These are phyloP conservation scores for Brettanomyces bruxellensis DNA, from an alignment of 805 yeast genomes.

Conservation along the genomic window DNA sequence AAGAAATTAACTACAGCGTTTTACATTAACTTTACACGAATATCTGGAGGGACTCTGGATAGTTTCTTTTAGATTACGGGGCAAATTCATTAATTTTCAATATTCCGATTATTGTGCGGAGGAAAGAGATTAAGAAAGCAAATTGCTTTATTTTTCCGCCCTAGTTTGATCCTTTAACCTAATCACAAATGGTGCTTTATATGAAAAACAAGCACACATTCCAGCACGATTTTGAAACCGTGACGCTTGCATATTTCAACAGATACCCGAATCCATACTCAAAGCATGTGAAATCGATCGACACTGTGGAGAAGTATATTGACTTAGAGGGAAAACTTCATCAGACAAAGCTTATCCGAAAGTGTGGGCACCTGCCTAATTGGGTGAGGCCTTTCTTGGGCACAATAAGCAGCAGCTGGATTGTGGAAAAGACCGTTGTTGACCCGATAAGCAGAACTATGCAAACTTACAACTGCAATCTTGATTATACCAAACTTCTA, in stretches of 20 bases:
- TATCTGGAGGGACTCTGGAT: too few species aligned
- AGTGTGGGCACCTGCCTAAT: slow-evolving; percentile 70
- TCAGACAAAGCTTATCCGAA: slow-evolving; percentile 66
- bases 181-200: slow-evolving; percentile 49
- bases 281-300: slow-evolving; percentile 74
- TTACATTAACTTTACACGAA: too few species aligned
- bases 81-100: too few species aligned
- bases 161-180: background rate
- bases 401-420: slow-evolving; percentile 62
- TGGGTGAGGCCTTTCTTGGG: slow-evolving; percentile 76
- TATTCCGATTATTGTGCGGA: too few species aligned
- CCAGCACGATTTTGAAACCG: slow-evolving; percentile 59
- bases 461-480: slow-evolving; percentile 66
- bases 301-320: slow-evolving; percentile 55
- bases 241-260: slow-evolving; percentile 68
- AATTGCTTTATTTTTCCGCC: background rate
- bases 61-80: too few species aligned
- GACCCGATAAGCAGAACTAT: slow-evolving; percentile 50
- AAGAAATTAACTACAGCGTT: too few species aligned
- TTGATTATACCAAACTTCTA: slow-evolving; percentile 75
- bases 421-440: slow-evolving; percentile 68
- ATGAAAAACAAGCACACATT: slow-evolving; percentile 48
- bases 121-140: background rate
- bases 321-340: slow-evolving; percentile 57
- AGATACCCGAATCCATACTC: slow-evolving; percentile 76